These are phyloP conservation scores for Arabidopsis lyrata DNA, from an alignment of 441 rosid species.

Conservation along the genomic window DNA sequence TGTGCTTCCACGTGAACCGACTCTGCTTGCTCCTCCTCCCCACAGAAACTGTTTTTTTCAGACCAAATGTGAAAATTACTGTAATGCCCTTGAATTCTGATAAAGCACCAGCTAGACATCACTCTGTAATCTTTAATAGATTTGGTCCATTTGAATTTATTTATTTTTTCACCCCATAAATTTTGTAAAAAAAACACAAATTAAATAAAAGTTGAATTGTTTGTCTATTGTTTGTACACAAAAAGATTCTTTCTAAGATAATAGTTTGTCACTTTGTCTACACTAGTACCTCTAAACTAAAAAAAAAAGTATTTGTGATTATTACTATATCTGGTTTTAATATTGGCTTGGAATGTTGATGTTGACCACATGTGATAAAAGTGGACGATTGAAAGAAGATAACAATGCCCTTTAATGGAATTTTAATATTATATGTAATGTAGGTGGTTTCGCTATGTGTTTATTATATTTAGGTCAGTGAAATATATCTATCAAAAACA, in stretches of 20 bases:
- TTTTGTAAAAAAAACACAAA: neutral
- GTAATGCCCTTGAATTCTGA: conserved; percentile 9
- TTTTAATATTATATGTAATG: neutral
- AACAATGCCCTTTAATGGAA: conserved; percentile 9
- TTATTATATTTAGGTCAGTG: neutral
- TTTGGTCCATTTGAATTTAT: neutral
- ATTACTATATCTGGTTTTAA: conserved; percentile 1
- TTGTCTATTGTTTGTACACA: neutral
- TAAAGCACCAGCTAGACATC: conserved; percentile 33
- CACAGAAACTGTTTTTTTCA: conserved; percentile 29
- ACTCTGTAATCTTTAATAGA: conserved; percentile 24
- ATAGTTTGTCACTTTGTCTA: neutral
- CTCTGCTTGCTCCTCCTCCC: conserved; percentile 40
- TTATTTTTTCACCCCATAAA: neutral
- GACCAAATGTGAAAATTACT: neutral
- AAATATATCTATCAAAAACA: neutral
- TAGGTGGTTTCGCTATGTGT: neutral
- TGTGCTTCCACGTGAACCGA: conserved; percentile 44
- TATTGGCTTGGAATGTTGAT: conserved; percentile 29
- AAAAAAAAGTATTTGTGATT: neutral
- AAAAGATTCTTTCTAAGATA: neutral
- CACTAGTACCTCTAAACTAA: neutral
- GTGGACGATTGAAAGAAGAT: neutral
- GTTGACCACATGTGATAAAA: conserved; percentile 29
- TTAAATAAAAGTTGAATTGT: neutral